phyloP scores from a whole-genome alignment of 2,329 filamentous ascomycete species.

The Aspergillus ibericus region DNA sequence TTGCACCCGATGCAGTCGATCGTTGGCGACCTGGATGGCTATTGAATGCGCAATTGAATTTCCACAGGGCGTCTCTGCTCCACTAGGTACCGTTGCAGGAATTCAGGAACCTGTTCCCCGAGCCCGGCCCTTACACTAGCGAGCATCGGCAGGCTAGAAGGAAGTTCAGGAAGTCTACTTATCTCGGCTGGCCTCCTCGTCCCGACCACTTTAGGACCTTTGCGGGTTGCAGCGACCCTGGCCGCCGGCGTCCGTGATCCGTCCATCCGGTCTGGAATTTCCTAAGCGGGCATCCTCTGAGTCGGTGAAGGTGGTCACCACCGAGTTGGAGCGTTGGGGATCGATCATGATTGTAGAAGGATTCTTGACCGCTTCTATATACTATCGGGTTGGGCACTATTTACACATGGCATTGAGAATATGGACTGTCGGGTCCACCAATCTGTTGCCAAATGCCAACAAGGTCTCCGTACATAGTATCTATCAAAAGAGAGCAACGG shows the following conservation, averaged over 20 bases:
- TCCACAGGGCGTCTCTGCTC: not conserved
- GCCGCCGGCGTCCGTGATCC: not conserved
- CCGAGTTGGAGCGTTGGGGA: not conserved
- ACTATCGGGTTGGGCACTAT: not conserved
- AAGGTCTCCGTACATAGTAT: no score
- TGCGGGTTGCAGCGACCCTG: not conserved
- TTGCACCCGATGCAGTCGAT: conserved; percentile 7
- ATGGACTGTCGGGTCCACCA: conserved; percentile 3
- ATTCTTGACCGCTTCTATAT: conserved; percentile 14
- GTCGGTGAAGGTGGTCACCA: not conserved
- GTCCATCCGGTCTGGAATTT: not conserved
- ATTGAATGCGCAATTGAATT: not conserved
- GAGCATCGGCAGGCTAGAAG: conserved; percentile 22
- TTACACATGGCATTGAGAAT: conserved; percentile 12
- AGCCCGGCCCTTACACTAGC: conserved; percentile 31
- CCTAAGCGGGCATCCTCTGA: not conserved
- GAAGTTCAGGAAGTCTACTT: conserved; percentile 9
- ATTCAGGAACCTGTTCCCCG: conserved; percentile 36
- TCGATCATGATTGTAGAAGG: not conserved
- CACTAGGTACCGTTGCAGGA: conserved; percentile 29
- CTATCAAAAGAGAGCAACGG: no score
- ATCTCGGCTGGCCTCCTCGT: conserved; percentile 14
- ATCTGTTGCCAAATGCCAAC: no score
- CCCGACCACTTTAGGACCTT: conserved; percentile 10
- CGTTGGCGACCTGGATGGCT: not conserved